Evolutionary conservation across 257 asterid genomes (phyloP).

Genomic region (Penstemon barbatus): DNA sequence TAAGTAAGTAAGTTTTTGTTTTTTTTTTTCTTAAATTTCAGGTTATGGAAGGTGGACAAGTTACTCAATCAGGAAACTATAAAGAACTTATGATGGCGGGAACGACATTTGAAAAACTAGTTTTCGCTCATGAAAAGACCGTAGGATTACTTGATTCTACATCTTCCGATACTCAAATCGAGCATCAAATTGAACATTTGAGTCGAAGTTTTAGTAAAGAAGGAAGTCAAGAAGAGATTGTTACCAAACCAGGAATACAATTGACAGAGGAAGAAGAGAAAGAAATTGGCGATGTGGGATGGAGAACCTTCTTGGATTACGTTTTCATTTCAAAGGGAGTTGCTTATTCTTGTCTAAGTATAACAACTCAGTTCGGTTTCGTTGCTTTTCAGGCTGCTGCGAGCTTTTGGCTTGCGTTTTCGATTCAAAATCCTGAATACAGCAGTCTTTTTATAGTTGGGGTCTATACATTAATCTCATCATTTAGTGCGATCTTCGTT

Average conservation of each 20-base stretch:
- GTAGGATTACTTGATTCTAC: conserved; percentile 40
- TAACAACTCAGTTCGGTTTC: conserved; percentile 45
- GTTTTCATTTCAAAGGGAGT: conserved; percentile 50
- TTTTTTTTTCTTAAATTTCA: conserved; percentile 15
- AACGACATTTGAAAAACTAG: conserved; percentile 63
- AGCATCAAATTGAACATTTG: not conserved
- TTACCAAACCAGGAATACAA: conserved; percentile 36
- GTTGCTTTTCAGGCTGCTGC: conserved; percentile 68
- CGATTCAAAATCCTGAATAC: conserved; percentile 44
- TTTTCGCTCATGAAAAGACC: conserved; percentile 53
- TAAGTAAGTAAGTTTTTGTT: not conserved
- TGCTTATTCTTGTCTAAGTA: conserved; percentile 4
- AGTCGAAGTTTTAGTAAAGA: conserved; percentile 25
- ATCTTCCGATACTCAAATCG: conserved; percentile 26
- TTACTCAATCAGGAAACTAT: conserved; percentile 65
- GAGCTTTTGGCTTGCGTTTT: conserved; percentile 72
- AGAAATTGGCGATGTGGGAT: conserved; percentile 52
- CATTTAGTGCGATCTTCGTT: conserved; percentile 49
- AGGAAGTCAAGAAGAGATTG: conserved; percentile 43
- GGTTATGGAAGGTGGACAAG: conserved; percentile 64
- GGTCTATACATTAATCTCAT: conserved; percentile 49
- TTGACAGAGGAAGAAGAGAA: conserved; percentile 75
- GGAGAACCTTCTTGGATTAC: conserved; percentile 57
- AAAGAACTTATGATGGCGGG: conserved; percentile 52
- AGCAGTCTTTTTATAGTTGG: conserved; percentile 42